Evolutionary conservation across 257 asterid genomes (phyloP), one percentile per base, ranked within the genome.

Genomic region (Thymus mandschuricus): DNA sequence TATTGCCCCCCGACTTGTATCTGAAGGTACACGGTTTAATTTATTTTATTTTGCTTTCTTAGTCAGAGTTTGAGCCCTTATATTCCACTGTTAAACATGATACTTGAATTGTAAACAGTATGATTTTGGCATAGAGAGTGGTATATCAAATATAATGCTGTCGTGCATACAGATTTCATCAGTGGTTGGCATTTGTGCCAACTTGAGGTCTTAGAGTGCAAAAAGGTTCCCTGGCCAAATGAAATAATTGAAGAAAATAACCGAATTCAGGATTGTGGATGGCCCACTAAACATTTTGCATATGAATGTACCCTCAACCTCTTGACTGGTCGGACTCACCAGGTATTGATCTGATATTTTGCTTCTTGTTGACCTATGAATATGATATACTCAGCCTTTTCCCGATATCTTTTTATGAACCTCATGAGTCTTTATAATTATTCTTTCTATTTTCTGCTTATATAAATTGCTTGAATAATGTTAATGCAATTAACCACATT

Each of bases 171-270:
- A 88, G 98, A 87, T 74, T 69, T 72, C 70, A 79, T 84, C 43
- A 63, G 70, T 38, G 83, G 96, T 64, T 91, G 99, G 97, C 75
- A 68, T 65, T 70, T 84, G 68, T 94, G 99, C 92, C 92, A 88
- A 84, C 97, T 94, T 77, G 99, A 91, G 87, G 94, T 94, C 75
- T 52, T 91, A 76, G 96, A 94, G 64, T 91, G 99, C 91, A 86
- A 73, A 78, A 91, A 83, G 81, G 87, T 94, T 70, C 89, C 95
- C 51, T 91, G 97, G 97, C 99, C 99, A 35, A 69, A 66, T 70
- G 69, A 58, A 11, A 62, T 65, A 44, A 69, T 59, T 59, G 84
- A 86, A 79, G 80, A 82, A 49, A 71, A 59, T 71, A 69, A 85
- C 58, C 44, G 80, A 75, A 70, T 94, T 38, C 92, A 86, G 57